Conservation (phyloP, 768 basidiomycete genomes). For the Lactarius hatsudake region DNA sequence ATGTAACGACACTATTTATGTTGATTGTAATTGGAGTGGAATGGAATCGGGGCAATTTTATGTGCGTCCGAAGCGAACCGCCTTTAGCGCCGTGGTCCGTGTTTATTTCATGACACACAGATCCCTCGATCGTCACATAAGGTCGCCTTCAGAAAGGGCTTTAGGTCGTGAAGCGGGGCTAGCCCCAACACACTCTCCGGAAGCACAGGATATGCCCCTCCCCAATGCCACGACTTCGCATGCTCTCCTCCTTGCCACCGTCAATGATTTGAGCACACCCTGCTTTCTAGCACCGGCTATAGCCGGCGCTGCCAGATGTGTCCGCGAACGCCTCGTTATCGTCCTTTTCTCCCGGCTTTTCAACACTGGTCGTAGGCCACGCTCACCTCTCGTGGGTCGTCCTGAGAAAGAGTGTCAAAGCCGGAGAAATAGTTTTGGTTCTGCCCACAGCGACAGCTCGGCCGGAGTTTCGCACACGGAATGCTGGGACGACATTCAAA, state of each 20-base stretch:
- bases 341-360: constrained; percentile 65
- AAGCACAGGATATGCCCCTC: constrained; percentile 24
- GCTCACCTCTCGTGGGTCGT: constrained; percentile 4
- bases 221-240: constrained; percentile 27
- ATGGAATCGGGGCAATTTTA: not conserved
- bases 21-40: not conserved
- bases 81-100: not conserved
- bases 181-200: not conserved
- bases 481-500: constrained; percentile 67
- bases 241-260: constrained; percentile 51
- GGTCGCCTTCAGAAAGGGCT: not conserved
- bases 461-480: constrained; percentile 40
- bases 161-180: not conserved
- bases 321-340: constrained; percentile 54
- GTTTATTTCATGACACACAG: constrained; percentile 20
- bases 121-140: constrained; percentile 22
- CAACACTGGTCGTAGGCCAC: constrained; percentile 33
- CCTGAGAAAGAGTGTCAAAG: constrained; percentile 8
- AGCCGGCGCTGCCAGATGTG: constrained; percentile 44
- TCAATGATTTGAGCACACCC: constrained; percentile 50
- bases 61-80: not conserved
- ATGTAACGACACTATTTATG: constrained; percentile 1
- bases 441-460: constrained; percentile 17
- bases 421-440: constrained; percentile 17
- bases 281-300: constrained; percentile 57